These are phyloP conservation scores for Termitomyces sp. DNA, from an alignment of 768 basidiomycete genomes.

Conservation along the genomic window DNA sequence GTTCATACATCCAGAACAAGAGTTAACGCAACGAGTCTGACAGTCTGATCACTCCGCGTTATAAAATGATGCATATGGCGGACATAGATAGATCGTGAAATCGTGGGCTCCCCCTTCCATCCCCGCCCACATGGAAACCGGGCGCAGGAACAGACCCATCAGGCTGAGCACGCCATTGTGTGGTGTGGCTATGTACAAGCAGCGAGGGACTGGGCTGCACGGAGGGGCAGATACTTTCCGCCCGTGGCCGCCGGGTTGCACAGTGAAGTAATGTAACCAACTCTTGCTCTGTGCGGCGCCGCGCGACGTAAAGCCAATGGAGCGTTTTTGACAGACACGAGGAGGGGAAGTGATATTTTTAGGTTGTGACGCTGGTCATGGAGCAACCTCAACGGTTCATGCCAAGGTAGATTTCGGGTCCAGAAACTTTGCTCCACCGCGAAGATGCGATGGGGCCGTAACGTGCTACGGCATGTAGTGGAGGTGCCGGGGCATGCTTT, in stretches of 20 bases:
- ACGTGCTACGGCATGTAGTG: slow-evolving; percentile 35
- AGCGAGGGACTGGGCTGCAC: neutral
- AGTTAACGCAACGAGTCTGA: neutral
- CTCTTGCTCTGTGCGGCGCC: neutral
- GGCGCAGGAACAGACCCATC: neutral
- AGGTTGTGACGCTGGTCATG: neutral
- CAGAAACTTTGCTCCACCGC: slow-evolving; percentile 72
- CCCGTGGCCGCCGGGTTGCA: neutral
- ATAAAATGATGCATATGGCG: slow-evolving; percentile 3
- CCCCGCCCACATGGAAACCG: neutral
- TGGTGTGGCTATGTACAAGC: neutral
- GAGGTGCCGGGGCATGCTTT: slow-evolving; percentile 11
- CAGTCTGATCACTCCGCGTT: neutral
- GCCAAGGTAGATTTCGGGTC: slow-evolving; percentile 57
- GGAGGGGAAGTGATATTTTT: neutral
- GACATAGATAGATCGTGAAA: slow-evolving; percentile 3
- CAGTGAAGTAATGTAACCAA: neutral
- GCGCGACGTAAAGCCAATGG: neutral
- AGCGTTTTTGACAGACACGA: neutral
- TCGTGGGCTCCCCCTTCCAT: neutral
- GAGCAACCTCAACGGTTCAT: slow-evolving; percentile 54
- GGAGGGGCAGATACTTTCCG: neutral
- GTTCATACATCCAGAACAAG: neutral
- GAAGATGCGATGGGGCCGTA: slow-evolving; percentile 67
- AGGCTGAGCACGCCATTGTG: neutral